Evolutionary conservation across 441 rosid species (phyloP).

Genomic region (California macrophylla): DNA sequence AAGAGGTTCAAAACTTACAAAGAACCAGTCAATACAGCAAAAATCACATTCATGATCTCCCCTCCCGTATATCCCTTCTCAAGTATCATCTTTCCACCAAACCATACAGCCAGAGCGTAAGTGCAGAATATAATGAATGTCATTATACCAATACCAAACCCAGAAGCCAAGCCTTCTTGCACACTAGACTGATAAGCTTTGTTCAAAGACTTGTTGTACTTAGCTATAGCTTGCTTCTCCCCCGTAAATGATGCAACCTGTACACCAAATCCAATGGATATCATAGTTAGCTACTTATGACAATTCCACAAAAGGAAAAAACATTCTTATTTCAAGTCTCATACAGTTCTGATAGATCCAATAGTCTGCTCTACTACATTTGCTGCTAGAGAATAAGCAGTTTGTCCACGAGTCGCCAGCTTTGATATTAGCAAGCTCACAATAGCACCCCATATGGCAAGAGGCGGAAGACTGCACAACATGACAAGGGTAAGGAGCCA

Average conservation of each 20-base stretch:
- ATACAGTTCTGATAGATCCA: conserved; percentile 66
- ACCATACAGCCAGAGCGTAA: conserved; percentile 51
- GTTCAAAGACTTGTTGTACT: conserved; percentile 40
- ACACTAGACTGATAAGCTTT: conserved; percentile 44
- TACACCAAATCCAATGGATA: neutral
- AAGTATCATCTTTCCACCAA: conserved; percentile 42
- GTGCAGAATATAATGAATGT: conserved; percentile 30
- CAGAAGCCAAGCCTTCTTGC: conserved; percentile 56
- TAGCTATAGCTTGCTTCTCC: conserved; percentile 47
- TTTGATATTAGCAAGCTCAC: conserved; percentile 37
- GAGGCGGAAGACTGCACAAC: conserved; percentile 45
- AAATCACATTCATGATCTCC: conserved; percentile 42
- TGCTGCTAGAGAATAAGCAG: conserved; percentile 57
- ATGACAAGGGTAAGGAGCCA: conserved; percentile 49
- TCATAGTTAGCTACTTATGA: neutral
- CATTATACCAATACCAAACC: conserved; percentile 45
- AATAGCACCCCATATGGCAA: conserved; percentile 43
- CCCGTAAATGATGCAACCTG: conserved; percentile 77
- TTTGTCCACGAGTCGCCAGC: conserved; percentile 51
- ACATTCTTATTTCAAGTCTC: neutral
- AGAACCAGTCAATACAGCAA: conserved; percentile 52
- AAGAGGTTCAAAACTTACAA: conserved; percentile 29
- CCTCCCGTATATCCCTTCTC: conserved; percentile 61
- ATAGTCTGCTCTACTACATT: conserved; percentile 65
- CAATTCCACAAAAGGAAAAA: neutral